Evolutionary conservation across 2,329 filamentous ascomycete species (phyloP).

Genomic region (Curvularia sp.): DNA sequence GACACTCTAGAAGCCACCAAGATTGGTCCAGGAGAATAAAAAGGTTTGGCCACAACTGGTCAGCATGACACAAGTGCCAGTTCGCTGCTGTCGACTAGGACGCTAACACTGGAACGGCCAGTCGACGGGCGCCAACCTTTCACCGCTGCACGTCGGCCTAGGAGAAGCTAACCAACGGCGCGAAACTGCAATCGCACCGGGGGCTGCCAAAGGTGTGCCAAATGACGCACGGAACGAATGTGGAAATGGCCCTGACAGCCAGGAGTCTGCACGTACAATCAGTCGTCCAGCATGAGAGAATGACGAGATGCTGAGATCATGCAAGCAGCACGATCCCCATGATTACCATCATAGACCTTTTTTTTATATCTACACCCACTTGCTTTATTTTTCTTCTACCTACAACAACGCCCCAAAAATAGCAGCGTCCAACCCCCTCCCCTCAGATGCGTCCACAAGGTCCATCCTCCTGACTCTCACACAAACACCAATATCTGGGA

Average conservation of each 20-base stretch:
- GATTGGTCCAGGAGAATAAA: background rate
- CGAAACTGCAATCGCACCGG: background rate
- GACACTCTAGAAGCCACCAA: background rate
- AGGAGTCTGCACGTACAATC: constrained; percentile 5
- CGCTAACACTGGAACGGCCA: background rate
- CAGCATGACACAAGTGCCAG: background rate
- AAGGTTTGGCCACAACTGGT: background rate
- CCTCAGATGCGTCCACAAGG: background rate
- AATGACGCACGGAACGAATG: constrained; percentile 23
- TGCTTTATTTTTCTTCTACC: background rate
- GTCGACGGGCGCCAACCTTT: background rate
- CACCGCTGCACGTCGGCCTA: background rate
- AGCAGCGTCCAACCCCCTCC: background rate
- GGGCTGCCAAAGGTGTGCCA: constrained; percentile 34
- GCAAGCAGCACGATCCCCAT: background rate
- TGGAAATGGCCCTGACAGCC: constrained; percentile 18
- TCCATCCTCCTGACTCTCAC: background rate
- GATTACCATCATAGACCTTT: background rate
- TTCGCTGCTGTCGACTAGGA: background rate
- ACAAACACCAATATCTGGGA: constrained; percentile 3
- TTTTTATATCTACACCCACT: background rate
- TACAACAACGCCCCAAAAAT: background rate
- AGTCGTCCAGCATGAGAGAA: constrained; percentile 13
- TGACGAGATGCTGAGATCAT: background rate
- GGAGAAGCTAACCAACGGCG: background rate